Evolutionary conservation across 1,284 basidiomycete genomes (phyloP).

Genomic region (Porodaedalea pini): DNA sequence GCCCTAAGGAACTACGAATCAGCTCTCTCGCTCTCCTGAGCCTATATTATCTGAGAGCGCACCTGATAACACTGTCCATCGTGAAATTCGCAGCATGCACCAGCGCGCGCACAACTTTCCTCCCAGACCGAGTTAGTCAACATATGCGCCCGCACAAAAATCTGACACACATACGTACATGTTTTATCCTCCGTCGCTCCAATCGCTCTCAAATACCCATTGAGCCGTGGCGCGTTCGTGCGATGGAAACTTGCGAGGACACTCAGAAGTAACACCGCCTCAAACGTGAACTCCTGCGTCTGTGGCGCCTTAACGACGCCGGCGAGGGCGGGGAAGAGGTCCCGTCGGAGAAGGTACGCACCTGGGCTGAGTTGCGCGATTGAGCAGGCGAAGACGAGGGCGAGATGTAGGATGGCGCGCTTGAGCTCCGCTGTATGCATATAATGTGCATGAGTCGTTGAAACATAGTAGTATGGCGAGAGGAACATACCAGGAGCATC

Average conservation of each 20-base stretch:
- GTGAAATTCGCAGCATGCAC: constrained; percentile 54
- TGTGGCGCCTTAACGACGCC: constrained; percentile 50
- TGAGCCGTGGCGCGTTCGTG: constrained; percentile 61
- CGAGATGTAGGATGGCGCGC: constrained; percentile 52
- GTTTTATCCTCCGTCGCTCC: constrained; percentile 39
- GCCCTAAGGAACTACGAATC: constrained; percentile 34
- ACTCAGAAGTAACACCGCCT: constrained; percentile 52
- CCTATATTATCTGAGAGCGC: constrained; percentile 1
- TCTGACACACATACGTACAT: neutral
- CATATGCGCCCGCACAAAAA: neutral
- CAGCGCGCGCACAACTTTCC: constrained; percentile 49
- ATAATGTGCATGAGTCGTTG: constrained; percentile 5
- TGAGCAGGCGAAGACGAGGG: constrained; percentile 52
- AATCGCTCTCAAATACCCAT: constrained; percentile 57
- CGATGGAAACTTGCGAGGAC: constrained; percentile 65
- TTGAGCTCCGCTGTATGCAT: constrained; percentile 40
- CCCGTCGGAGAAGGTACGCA: constrained; percentile 59
- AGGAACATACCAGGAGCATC: constrained; percentile 40
- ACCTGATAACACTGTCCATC: constrained; percentile 50
- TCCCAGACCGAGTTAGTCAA: constrained; percentile 6
- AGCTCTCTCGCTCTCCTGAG: neutral
- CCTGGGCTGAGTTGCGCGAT: constrained; percentile 61
- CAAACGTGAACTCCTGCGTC: constrained; percentile 53
- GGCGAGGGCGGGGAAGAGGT: constrained; percentile 53
- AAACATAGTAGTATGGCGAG: neutral